Evolutionary conservation across 805 yeast genomes (phyloP).

Genomic region (Deakozyma indianensis): DNA sequence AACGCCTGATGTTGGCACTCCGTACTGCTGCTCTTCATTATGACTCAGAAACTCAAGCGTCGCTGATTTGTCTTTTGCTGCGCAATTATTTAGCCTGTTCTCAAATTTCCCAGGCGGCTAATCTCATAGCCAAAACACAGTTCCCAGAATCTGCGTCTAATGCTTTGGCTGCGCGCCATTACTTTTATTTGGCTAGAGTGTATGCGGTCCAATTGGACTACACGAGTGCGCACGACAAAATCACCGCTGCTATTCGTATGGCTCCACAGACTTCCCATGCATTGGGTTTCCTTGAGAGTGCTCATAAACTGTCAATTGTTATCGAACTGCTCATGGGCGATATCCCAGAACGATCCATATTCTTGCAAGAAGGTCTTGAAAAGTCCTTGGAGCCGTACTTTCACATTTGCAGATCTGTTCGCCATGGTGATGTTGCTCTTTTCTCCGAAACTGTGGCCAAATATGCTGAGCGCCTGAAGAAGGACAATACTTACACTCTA

Average conservation of each 20-base stretch:
- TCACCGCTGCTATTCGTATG: slow-evolving; percentile 89
- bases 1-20: slow-evolving; percentile 55
- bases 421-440: slow-evolving; percentile 73
- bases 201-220: slow-evolving; percentile 87
- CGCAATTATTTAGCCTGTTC: slow-evolving; percentile 67
- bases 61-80: slow-evolving; percentile 69
- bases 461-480: slow-evolving; percentile 46
- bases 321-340: slow-evolving; percentile 94
- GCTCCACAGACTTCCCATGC: slow-evolving; percentile 85
- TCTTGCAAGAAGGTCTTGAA: slow-evolving; percentile 49
- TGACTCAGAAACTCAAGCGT: slow-evolving; percentile 83
- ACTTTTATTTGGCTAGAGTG: slow-evolving; percentile 81
- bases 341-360: slow-evolving; percentile 76
- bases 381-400: slow-evolving; percentile 65
- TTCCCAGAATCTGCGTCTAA: slow-evolving; percentile 79
- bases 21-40: slow-evolving; percentile 86
- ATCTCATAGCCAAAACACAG: slow-evolving; percentile 74
- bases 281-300: slow-evolving; percentile 75
- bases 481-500: slow-evolving; percentile 70
- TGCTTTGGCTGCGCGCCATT: slow-evolving; percentile 82
- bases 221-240: slow-evolving; percentile 77
- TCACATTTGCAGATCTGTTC: slow-evolving; percentile 80
- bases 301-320: slow-evolving; percentile 74
- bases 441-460: slow-evolving; percentile 58
- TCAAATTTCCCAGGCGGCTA: slow-evolving; percentile 77